Percentiles rank a stretch among this genome's conserved stretches.
These are phyloP conservation scores for Metschnikowia henanensis DNA, from an alignment of 805 yeast genomes.

Conservation along the genomic window DNA sequence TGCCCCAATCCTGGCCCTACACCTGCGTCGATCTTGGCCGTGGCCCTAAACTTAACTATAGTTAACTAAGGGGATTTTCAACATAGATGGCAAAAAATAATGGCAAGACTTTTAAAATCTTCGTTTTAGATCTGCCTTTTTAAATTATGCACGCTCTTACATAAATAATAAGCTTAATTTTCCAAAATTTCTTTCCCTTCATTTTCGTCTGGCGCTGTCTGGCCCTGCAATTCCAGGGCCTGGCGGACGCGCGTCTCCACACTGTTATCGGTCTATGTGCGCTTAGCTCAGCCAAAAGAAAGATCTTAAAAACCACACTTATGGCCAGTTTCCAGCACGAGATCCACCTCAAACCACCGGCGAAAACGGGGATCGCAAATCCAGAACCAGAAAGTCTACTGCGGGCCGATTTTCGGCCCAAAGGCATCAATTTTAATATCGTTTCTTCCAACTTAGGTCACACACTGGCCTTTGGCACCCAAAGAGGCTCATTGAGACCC, in stretches of 20 bases:
- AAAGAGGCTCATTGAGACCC: not conserved
- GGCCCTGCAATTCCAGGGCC: too few species aligned
- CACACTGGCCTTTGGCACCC: not conserved
- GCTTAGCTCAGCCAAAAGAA: not conserved
- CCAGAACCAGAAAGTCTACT: not conserved
- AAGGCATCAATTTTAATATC: conserved; percentile 34
- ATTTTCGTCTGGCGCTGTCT: too few species aligned
- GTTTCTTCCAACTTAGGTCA: conserved; percentile 7
- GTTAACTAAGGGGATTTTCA: too few species aligned
- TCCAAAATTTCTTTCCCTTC: not conserved
- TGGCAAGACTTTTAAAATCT: too few species aligned
- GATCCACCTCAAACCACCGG: conserved; percentile 5
- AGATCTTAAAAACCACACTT: not conserved
- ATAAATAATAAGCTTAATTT: too few species aligned
- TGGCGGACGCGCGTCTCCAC: conserved; percentile 1
- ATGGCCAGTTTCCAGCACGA: conserved; percentile 6
- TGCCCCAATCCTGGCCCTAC: too few species aligned
- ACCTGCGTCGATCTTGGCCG: too few species aligned
- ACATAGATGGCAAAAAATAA: too few species aligned
- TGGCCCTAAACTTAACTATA: too few species aligned
- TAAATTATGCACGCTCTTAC: too few species aligned
- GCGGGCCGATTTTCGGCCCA: conserved; percentile 20
- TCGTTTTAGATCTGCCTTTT: too few species aligned
- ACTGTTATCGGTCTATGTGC: not conserved
- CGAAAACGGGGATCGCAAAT: not conserved